Percentiles rank a stretch among this genome's conserved stretches.
Evolutionary conservation across 2,329 filamentous ascomycete species (phyloP).

Genomic region (Epichloe glyceriae): DNA sequence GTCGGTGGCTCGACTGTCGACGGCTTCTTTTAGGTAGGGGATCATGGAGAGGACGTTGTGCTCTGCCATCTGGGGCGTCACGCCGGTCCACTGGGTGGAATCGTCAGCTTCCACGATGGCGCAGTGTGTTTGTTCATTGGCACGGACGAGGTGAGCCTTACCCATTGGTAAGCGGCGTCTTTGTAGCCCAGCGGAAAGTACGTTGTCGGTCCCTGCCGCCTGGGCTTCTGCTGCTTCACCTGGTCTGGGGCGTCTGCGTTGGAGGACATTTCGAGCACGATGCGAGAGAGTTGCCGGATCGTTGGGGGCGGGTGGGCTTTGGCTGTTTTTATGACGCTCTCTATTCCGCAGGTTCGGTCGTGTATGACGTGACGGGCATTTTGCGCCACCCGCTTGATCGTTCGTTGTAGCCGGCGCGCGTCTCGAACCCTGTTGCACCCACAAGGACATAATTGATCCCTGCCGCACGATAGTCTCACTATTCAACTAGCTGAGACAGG

Average conservation of each 20-base stretch:
- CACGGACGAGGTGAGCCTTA: constrained; percentile 25
- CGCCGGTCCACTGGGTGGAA: constrained; percentile 59
- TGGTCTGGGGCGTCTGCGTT: constrained; percentile 15
- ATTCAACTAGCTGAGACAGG: too few species aligned
- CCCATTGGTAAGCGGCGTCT: constrained; percentile 86
- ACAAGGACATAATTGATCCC: too few species aligned
- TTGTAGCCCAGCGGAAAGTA: constrained; percentile 86
- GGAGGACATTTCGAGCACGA: constrained; percentile 18
- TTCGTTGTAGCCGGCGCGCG: too few species aligned
- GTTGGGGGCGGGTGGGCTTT: too few species aligned
- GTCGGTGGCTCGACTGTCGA: constrained; percentile 43
- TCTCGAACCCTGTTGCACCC: too few species aligned
- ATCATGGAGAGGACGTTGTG: constrained; percentile 78
- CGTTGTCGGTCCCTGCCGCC: constrained; percentile 13
- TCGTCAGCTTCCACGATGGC: neutral
- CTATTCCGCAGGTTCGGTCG: too few species aligned
- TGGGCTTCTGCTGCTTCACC: constrained; percentile 14
- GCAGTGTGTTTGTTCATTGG: neutral
- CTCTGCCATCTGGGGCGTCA: constrained; percentile 75
- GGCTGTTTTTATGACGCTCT: too few species aligned
- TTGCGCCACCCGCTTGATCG: too few species aligned
- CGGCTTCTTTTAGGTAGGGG: constrained; percentile 65
- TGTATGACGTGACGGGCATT: too few species aligned
- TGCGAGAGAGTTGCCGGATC: too few species aligned
- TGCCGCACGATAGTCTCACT: too few species aligned